phyloP scores from a whole-genome alignment of 2,329 filamentous ascomycete genomes.

The Trichoderma polysporum region DNA sequence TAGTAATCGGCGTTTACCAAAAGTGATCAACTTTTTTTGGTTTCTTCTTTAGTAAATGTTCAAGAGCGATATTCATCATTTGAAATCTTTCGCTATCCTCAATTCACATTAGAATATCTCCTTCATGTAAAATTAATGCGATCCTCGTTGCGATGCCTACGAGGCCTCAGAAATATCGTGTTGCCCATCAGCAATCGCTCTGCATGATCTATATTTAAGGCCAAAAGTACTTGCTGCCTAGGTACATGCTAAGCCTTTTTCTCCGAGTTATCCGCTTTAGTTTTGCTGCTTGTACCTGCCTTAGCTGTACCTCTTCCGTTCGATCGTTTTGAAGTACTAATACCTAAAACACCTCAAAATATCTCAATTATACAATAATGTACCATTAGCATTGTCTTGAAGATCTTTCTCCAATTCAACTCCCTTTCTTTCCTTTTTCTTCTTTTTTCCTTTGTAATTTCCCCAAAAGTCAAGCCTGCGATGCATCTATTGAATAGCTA shows the following conservation, averaged over 20 bases:
- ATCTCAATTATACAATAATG: not conserved
- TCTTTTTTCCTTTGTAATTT: not conserved
- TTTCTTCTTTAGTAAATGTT: not conserved
- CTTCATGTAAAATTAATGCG: not conserved
- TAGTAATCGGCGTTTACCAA: not conserved
- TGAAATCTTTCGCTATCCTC: not conserved
- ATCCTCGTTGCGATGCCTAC: not conserved
- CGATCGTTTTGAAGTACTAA: no score
- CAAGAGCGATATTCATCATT: not conserved
- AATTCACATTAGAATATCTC: not conserved
- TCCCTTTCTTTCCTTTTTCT: not conserved
- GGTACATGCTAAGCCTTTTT: not conserved
- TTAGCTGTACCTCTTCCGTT: not conserved
- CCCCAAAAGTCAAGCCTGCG: not conserved
- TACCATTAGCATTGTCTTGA: not conserved
- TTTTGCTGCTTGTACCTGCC: not conserved
- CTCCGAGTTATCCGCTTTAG: not conserved
- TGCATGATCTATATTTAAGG: not conserved
- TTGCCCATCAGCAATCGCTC: not conserved
- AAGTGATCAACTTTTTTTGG: not conserved
- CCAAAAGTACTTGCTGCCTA: not conserved
- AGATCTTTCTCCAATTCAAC: not conserved
- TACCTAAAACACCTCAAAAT: no score
- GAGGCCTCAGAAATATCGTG: not conserved
- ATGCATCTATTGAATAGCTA: not conserved